These are phyloP conservation scores for Elaeis oleifera DNA, from an alignment of 202 grass and related monocot genomes.

Conservation along the genomic window DNA sequence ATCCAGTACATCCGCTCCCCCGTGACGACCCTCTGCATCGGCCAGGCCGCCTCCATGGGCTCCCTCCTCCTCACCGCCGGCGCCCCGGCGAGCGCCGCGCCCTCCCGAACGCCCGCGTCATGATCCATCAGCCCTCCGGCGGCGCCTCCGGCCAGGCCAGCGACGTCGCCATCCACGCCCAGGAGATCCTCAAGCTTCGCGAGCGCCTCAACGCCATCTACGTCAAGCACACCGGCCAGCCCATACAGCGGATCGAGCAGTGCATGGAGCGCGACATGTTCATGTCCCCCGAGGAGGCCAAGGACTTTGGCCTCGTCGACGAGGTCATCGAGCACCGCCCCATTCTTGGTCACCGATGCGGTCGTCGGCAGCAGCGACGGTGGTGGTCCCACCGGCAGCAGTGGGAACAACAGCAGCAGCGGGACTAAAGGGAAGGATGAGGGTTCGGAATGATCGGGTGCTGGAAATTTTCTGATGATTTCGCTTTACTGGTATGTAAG, in stretches of 20 bases:
- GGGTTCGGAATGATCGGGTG: no score
- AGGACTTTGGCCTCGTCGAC: constrained; percentile 66
- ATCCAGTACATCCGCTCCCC: constrained; percentile 88
- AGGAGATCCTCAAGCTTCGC: constrained; percentile 66
- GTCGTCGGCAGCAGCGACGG: constrained; percentile 9
- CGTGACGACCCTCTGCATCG: constrained; percentile 77
- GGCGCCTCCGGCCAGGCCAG: constrained; percentile 49
- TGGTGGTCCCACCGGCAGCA: constrained; percentile 11
- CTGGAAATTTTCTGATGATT: no score
- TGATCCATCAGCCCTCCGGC: constrained; percentile 84
- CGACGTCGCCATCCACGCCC: constrained; percentile 77
- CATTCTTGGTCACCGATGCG: constrained; percentile 46
- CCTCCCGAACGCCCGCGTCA: constrained; percentile 80
- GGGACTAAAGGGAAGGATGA: no score
- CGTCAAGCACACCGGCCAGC: constrained; percentile 55
- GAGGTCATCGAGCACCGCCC: constrained; percentile 80
- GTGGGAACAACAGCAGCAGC: no score
- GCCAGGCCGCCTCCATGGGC: constrained; percentile 77
- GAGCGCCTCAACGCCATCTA: constrained; percentile 73
- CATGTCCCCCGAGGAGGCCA: constrained; percentile 79
- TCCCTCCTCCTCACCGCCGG: constrained; percentile 74
- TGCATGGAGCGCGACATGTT: constrained; percentile 91
- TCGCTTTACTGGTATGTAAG: no score
- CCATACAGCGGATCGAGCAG: constrained; percentile 49
- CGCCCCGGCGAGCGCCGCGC: constrained; percentile 50